A percentile compares a stretch with the other conserved stretches of the same genome.
These are phyloP conservation scores for Marchantia paleacea DNA, from an alignment of 225 moss, liverwort and hornwort genomes.

Conservation along the genomic window DNA sequence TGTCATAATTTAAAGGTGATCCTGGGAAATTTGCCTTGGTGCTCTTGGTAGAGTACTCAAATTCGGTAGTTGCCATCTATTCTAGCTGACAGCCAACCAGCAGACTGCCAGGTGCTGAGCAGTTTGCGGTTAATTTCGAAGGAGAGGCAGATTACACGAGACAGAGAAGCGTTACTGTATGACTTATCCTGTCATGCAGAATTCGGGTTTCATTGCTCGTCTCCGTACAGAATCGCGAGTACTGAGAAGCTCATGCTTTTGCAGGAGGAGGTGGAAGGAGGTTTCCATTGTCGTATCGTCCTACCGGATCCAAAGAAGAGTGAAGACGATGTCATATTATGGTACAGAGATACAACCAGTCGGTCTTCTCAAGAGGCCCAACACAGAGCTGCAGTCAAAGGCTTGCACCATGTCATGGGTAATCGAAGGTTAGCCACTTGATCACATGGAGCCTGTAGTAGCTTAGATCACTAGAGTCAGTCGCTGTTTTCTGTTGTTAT, in stretches of 20 bases:
- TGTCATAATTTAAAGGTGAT: not conserved
- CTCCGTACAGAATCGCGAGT: not conserved
- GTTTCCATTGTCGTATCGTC: conserved; percentile 67
- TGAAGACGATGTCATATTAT: conserved; percentile 74
- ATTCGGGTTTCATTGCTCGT: not conserved
- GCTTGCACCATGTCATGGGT: conserved; percentile 68
- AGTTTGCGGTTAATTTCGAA: not conserved
- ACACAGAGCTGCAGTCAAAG: conserved; percentile 70
- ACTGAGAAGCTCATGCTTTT: conserved; percentile 8
- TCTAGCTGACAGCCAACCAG: not conserved
- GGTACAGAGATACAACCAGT: conserved; percentile 60
- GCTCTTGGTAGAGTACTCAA: too few relatives aligned
- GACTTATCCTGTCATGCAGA: not conserved
- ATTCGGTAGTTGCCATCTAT: not conserved
- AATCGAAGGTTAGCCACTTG: conserved; percentile 55
- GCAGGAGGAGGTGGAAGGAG: conserved; percentile 71
- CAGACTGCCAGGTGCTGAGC: too few relatives aligned
- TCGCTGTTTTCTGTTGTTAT: too few relatives aligned
- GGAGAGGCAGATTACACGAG: not conserved
- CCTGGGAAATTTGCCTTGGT: not conserved
- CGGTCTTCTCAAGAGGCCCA: conserved; percentile 76
- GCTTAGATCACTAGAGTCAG: too few relatives aligned
- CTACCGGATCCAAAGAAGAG: conserved; percentile 68
- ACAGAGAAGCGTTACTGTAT: not conserved
- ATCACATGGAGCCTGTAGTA: not conserved